phyloP scores from a whole-genome alignment of 2,329 filamentous ascomycete species.

The Pseudocercospora eumusae region DNA sequence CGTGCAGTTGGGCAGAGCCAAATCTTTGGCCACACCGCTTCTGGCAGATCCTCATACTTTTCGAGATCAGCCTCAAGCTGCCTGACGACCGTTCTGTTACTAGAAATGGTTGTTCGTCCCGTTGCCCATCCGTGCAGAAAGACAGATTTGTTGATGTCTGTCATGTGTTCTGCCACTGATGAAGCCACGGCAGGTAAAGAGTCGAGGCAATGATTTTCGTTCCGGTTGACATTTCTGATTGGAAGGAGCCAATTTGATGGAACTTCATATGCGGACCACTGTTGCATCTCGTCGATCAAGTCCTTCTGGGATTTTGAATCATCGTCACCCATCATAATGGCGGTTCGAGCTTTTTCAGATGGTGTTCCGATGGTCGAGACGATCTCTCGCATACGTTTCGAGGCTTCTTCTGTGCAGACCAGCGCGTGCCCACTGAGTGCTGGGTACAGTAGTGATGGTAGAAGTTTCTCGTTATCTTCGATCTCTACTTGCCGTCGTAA shows the following conservation, averaged over 20 bases:
- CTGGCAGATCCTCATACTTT: slow-evolving; percentile 51
- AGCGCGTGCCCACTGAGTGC: slow-evolving; percentile 59
- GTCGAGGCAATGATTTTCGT: slow-evolving; percentile 41
- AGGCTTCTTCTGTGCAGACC: slow-evolving; percentile 67
- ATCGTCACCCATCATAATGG: slow-evolving; percentile 59
- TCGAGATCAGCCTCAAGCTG: slow-evolving; percentile 64
- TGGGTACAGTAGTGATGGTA: slow-evolving; percentile 64
- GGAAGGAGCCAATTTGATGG: slow-evolving; percentile 62
- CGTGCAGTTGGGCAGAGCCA: slow-evolving; percentile 67
- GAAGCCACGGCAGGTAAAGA: slow-evolving; percentile 51
- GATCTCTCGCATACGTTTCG: slow-evolving; percentile 66
- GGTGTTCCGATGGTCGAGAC: slow-evolving; percentile 64
- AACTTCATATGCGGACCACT: slow-evolving; percentile 57
- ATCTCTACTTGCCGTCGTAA: slow-evolving; percentile 66
- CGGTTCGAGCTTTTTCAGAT: slow-evolving; percentile 61
- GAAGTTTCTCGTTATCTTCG: slow-evolving; percentile 62
- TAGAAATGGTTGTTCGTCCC: slow-evolving; percentile 66
- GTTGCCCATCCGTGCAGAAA: slow-evolving; percentile 71
- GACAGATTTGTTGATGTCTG: slow-evolving; percentile 67
- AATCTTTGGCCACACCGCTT: slow-evolving; percentile 59
- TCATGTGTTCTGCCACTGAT: slow-evolving; percentile 53
- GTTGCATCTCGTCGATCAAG: slow-evolving; percentile 38
- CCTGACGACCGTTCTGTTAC: slow-evolving; percentile 67
- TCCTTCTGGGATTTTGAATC: slow-evolving; percentile 36
- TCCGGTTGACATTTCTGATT: slow-evolving; percentile 56